Evolutionary conservation across 73 alveolate genomes (phyloP).

Genomic region (Blepharisma japonicum): DNA sequence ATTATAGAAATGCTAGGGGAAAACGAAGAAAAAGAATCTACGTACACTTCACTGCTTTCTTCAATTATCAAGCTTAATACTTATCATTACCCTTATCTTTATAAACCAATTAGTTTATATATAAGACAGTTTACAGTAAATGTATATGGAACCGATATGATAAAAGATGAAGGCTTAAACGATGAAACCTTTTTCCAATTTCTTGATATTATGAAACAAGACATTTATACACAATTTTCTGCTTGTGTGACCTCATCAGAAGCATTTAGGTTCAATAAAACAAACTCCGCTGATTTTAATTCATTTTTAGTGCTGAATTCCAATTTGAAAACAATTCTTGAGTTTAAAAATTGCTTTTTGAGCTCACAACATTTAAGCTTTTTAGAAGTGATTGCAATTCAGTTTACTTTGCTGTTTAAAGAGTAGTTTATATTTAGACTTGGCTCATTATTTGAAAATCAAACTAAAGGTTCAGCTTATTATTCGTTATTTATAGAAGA

Average conservation of each 20-base stretch:
- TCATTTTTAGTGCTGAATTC: neutral
- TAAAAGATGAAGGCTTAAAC: too few relatives aligned
- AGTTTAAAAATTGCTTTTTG: neutral
- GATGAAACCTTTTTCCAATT: conserved; percentile 3
- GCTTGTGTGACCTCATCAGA: neutral
- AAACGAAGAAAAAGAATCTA: conserved; percentile 23
- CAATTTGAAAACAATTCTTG: neutral
- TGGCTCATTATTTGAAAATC: neutral
- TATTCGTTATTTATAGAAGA: conserved; percentile 11
- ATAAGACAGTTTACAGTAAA: neutral
- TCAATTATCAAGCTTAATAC: conserved; percentile 5
- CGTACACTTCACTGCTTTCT: neutral
- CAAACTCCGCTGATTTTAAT: neutral
- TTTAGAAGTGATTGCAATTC: neutral
- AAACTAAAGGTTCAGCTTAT: conserved; percentile 1
- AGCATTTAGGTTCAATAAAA: conserved; percentile 12
- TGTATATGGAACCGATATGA: too few relatives aligned
- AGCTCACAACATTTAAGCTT: neutral
- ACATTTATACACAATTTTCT: neutral
- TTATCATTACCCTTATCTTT: conserved; percentile 11
- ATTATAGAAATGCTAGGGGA: neutral
- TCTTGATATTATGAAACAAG: neutral
- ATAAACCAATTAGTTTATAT: neutral
- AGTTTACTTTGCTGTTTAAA: neutral
- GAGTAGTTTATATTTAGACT: neutral